Evolutionary conservation across 2,329 filamentous ascomycete genomes (phyloP).

Genomic region (Chrysosporium keratinophilum): DNA sequence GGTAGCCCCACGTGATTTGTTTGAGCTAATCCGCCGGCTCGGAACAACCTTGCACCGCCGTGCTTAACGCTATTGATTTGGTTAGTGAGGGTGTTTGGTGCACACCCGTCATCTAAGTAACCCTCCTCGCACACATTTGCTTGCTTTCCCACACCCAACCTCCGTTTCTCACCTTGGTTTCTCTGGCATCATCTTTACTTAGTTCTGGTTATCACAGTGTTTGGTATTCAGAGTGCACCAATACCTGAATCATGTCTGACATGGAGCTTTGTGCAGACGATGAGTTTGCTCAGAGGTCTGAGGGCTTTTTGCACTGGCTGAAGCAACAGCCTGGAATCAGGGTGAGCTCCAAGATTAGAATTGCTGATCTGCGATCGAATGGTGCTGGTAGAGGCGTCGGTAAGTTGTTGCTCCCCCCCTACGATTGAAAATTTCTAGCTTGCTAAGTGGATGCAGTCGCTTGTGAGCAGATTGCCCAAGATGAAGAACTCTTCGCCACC

Average conservation of each 20-base stretch:
- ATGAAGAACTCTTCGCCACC: constrained; percentile 71
- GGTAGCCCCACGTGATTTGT: constrained; percentile 8
- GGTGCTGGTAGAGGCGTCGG: constrained; percentile 54
- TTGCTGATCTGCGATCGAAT: constrained; percentile 47
- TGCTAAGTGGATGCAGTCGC: constrained; percentile 49
- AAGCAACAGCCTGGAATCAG: constrained; percentile 40
- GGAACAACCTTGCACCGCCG: neutral
- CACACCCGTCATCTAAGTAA: neutral
- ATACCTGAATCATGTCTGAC: neutral
- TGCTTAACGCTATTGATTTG: neutral
- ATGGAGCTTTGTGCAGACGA: constrained; percentile 13
- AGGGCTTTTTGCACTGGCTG: constrained; percentile 50
- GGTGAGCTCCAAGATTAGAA: constrained; percentile 48
- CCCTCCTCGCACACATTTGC: neutral
- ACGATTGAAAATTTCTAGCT: constrained; percentile 13
- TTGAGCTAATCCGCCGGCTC: constrained; percentile 4
- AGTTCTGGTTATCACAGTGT: neutral
- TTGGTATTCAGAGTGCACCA: neutral
- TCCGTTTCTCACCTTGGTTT: neutral
- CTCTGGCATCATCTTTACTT: neutral
- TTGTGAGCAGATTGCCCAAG: constrained; percentile 55
- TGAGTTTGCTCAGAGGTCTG: constrained; percentile 39
- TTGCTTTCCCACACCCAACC: neutral
- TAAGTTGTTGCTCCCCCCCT: constrained; percentile 35
- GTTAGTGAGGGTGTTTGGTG: neutral